Percentiles rank a stretch among this genome's conserved stretches.
Conservation (phyloP, 108 stramenopile species). For the Cylindrotheca closterium region DNA sequence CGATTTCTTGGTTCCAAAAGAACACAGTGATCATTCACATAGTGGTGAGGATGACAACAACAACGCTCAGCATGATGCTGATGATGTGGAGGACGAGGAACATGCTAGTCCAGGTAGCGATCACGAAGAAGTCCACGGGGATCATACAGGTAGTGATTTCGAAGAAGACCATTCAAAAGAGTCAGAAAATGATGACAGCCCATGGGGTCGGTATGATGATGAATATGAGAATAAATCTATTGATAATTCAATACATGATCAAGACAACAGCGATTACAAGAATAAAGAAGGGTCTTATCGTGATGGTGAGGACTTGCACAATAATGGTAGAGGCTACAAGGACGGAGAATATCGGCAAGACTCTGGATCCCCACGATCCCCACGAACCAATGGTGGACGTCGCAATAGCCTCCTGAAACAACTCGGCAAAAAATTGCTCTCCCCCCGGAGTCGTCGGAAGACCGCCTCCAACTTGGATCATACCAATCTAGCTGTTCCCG, state of each 20-base stretch:
- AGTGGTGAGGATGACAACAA: too few species aligned
- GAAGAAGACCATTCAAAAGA: not conserved
- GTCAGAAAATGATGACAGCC: constrained; percentile 5
- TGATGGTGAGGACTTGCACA: constrained; percentile 12
- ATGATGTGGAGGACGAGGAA: constrained; percentile 4
- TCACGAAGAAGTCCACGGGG: not conserved
- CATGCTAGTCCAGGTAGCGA: constrained; percentile 12
- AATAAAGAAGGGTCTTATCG: not conserved
- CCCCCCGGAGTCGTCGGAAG: too few species aligned
- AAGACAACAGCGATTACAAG: constrained; percentile 8
- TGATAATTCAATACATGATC: too few species aligned
- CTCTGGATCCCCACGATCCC: too few species aligned
- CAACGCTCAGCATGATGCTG: too few species aligned
- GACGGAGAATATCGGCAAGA: constrained; percentile 12
- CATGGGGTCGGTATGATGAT: too few species aligned
- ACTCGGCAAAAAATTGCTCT: too few species aligned
- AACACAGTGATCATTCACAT: too few species aligned
- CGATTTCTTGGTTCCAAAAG: too few species aligned
- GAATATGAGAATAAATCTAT: too few species aligned
- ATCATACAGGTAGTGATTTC: not conserved
- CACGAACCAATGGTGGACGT: too few species aligned
- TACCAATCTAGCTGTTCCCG: not conserved
- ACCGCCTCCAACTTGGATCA: not conserved
- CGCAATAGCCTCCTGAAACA: too few species aligned
- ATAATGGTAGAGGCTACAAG: not conserved